Evolutionary conservation across 1,284 basidiomycete species (phyloP), one percentile per base, ranked within the genome.

Genomic region (Porogramme epimiltina): DNA sequence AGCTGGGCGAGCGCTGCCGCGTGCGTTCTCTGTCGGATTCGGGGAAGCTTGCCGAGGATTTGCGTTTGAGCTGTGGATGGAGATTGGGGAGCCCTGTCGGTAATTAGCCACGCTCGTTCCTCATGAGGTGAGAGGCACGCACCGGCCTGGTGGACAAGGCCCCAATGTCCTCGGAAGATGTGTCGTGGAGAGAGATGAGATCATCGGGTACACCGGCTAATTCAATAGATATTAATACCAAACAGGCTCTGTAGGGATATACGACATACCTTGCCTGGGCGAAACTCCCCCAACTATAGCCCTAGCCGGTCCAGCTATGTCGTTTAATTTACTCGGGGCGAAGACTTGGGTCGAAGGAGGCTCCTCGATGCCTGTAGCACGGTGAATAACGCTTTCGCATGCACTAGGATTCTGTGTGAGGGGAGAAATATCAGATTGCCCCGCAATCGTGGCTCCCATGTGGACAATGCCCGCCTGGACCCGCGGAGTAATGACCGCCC

Each of bases 281-380:
- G n/a, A n/a, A n/a, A n/a, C n/a, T n/a, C n/a, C n/a, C n/a, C 40
- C 34, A 4, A 50, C 43, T 24, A 20, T 43, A 13, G 8, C 28
- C 13, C 39, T 41, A 15, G 43, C 4, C 13, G 23, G 33, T 16
- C 41, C 36, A 2, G 16, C 22, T 4, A 28, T 38, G n/a, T 47
- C 52, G 20, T 38, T 60, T 51, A 58, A 66, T 52, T 66, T 73
- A 25, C 74, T 76, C 8, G 67, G 70, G 4, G 66, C 70, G 51
- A 77, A 73, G 2, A 63, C 51, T 52, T 73, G 73, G 13, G 73
- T 75, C 11, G 65, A 49, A 0, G 69, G 65, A 45, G 63, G 63
- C 6, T 48, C 48, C 15, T 64, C 61, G 52, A 60, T n/a, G n/a
- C 41, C 53, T 8, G 28, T n/a, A 37, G 37, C 18, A 34, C 47